Base-by-base conservation (phyloP, 208 protist species). In the Tritrichomonas foetus region DNA sequence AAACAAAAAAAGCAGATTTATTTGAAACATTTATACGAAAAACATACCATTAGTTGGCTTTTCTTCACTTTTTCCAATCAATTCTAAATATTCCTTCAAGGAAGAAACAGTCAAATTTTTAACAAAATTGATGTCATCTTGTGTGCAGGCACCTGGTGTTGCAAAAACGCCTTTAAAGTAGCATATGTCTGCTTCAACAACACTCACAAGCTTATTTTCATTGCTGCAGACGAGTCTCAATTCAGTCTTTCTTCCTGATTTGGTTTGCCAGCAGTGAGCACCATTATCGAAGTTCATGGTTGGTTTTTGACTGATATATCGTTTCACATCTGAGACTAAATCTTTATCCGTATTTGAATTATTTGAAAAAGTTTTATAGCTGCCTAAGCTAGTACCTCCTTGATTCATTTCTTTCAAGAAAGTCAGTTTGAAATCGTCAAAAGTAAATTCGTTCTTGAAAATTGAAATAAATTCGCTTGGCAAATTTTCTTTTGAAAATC, bases 171-270 rank as follows among this genome's bases (percentile, higher is more conserved):
- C 78, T 89, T n/a, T 57, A 89, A 57, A 47, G 1, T 89, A 25
- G 47, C 78, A 89, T 57, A 33, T 25, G 3, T 57, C n/a, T 0
- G 20, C 11, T 39, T 89, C 78, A 39, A 89, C 47, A 11, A 57
- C 11, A 39, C 41, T 53, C 5, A 89, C 41, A 8, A 89, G 36
- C 47, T 57, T 89, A 89, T 89, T 49, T 36, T 89, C 47, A 47
- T 57, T 89, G n/a, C 78, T 44, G 30, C 78, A 89, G 27, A 57
- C 20, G 0, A 89, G 27, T 16, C 39, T 36, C 16, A 89, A 8
- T 20, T 89, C 78, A 61, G 78, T 57, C 30, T 89, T 89, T 39
- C 78, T 89, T 49, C 78, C 78, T 89, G 47, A 20, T 61, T 57
- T 16, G 1, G 78, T 89, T 11, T 53, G 14, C 78, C 78, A 89